Conservation (phyloP, 352 stramenopile genomes). For the Elongisporangium anandrum region DNA sequence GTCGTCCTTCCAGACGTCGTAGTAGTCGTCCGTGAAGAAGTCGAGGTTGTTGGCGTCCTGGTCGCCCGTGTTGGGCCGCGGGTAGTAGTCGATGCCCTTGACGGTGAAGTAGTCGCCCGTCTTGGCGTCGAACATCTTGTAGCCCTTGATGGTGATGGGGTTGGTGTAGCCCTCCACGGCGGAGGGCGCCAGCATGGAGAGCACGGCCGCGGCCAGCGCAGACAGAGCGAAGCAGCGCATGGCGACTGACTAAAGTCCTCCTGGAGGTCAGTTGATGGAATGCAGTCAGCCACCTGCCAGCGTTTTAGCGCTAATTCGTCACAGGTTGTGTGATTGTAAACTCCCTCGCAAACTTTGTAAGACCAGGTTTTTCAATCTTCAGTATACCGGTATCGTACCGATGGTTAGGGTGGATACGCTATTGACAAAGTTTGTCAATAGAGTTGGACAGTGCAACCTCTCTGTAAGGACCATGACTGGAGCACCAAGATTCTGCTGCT, state of each 20-base stretch:
- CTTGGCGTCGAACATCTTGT: constrained; percentile 67
- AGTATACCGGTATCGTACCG: neutral
- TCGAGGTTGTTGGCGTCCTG: constrained; percentile 74
- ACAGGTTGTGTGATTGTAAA: neutral
- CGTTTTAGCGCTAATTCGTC: neutral
- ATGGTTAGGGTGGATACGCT: neutral
- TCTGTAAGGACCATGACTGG: too few relatives aligned
- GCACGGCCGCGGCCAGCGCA: constrained; percentile 1
- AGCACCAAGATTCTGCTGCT: too few relatives aligned
- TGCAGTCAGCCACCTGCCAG: neutral
- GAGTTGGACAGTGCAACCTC: too few relatives aligned
- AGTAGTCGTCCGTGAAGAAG: constrained; percentile 79
- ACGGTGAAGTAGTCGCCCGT: constrained; percentile 58
- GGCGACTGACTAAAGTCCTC: neutral
- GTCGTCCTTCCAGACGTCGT: constrained; percentile 60
- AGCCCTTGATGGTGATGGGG: constrained; percentile 40
- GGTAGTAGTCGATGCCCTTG: constrained; percentile 74
- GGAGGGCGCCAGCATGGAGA: neutral
- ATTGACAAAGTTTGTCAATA: too few relatives aligned
- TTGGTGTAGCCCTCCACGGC: constrained; percentile 19
- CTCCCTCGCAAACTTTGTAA: too few relatives aligned
- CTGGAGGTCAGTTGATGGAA: neutral
- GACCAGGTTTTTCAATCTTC: too few relatives aligned
- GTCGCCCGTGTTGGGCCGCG: constrained; percentile 59
- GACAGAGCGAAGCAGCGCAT: constrained; percentile 1